Percentiles rank a stretch among this genome's conserved stretches.
Conservation (phyloP, 2,329 filamentous ascomycete species). For the Trichoderma lentiforme region DNA sequence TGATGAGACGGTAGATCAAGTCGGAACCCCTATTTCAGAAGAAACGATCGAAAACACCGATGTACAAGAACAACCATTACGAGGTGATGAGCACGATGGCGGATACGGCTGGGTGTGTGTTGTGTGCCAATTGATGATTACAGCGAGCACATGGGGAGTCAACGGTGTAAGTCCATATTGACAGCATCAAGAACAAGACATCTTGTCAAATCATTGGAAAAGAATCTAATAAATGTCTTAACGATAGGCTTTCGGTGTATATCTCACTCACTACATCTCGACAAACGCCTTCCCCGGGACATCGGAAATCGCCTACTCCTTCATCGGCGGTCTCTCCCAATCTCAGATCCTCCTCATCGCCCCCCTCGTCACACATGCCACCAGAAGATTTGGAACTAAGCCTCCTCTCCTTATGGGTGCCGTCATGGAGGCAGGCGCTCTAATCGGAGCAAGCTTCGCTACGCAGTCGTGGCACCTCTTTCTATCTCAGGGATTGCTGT, state of each 20-base stretch:
- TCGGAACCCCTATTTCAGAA: not conserved
- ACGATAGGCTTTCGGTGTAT: conserved; percentile 41
- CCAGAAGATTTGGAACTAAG: conserved; percentile 31
- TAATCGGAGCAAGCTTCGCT: conserved; percentile 53
- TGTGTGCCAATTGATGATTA: conserved; percentile 32
- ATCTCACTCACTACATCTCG: conserved; percentile 54
- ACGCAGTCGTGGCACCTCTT: conserved; percentile 58
- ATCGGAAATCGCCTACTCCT: conserved; percentile 53
- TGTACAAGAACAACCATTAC: not conserved
- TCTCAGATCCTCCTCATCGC: conserved; percentile 40
- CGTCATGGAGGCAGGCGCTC: conserved; percentile 46
- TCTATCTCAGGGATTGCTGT: conserved; percentile 56
- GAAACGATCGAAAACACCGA: not conserved
- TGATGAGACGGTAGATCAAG: not conserved
- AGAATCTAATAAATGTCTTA: not conserved
- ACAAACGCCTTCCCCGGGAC: conserved; percentile 49
- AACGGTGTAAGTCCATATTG: conserved; percentile 29
- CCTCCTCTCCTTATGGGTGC: conserved; percentile 50
- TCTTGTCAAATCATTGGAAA: not conserved
- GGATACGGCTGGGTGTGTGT: conserved; percentile 48
- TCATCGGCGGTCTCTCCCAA: conserved; percentile 57
- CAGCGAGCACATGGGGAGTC: conserved; percentile 41
- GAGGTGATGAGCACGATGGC: conserved; percentile 37
- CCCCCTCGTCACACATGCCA: conserved; percentile 35
- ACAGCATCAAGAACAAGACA: conserved; percentile 35